phyloP scores from a whole-genome alignment of 1,284 basidiomycete species.

The Quambalaria eucalypti region DNA sequence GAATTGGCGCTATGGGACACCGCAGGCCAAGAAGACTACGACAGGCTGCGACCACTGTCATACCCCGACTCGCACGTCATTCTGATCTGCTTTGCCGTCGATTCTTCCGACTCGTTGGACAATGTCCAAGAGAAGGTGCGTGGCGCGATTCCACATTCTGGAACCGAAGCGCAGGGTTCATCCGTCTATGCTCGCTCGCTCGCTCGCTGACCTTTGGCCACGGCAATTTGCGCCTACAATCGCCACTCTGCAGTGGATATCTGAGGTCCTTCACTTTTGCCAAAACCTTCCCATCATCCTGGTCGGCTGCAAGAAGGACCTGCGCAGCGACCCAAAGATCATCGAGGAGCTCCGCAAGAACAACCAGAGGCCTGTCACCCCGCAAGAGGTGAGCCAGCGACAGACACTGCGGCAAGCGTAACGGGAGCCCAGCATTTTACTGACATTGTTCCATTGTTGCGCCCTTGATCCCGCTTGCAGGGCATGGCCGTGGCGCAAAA shows the following conservation, averaged over 20 bases:
- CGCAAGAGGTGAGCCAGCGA: conserved; percentile 34
- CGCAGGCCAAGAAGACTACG: conserved; percentile 72
- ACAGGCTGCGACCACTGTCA: conserved; percentile 55
- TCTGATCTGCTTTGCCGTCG: conserved; percentile 84
- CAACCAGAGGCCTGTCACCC: conserved; percentile 42
- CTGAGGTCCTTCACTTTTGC: conserved; percentile 88
- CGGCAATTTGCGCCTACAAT: neutral
- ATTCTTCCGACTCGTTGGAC: conserved; percentile 82
- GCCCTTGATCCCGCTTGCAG: conserved; percentile 47
- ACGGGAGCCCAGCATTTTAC: no score
- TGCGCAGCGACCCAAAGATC: conserved; percentile 46
- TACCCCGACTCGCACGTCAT: conserved; percentile 90
- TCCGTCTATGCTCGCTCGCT: no score
- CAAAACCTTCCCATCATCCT: conserved; percentile 75
- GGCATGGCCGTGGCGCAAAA: conserved; percentile 78
- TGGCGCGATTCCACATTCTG: no score
- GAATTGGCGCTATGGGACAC: conserved; percentile 93
- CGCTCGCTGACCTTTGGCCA: no score
- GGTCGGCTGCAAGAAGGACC: conserved; percentile 72
- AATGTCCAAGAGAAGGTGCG: conserved; percentile 88
- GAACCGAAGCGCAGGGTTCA: no score
- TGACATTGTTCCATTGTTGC: no score
- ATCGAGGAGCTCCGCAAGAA: conserved; percentile 48
- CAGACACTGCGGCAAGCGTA: neutral
- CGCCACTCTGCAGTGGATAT: conserved; percentile 64